Conservation (phyloP, 2,329 filamentous ascomycete genomes). For the Whalleya microplaca region DNA sequence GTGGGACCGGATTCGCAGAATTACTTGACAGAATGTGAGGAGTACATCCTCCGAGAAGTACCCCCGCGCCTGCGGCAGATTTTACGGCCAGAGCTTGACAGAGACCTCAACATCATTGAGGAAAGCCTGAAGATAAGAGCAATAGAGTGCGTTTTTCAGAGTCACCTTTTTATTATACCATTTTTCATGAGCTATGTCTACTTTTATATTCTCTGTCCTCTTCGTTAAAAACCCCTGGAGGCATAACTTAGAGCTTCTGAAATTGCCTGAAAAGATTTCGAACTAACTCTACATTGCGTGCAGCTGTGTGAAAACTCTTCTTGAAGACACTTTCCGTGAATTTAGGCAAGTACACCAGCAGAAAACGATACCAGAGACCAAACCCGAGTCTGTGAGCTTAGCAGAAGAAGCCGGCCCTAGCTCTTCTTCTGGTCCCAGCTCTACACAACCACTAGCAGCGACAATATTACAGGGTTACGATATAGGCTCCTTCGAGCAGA, state of each 20-base stretch:
- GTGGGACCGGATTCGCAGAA: background rate
- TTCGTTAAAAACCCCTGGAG: too few relatives aligned
- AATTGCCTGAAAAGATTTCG: too few relatives aligned
- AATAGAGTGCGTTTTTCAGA: background rate
- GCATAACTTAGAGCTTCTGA: too few relatives aligned
- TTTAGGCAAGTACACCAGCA: conserved; percentile 3
- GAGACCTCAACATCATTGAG: conserved; percentile 7
- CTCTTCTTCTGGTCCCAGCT: background rate
- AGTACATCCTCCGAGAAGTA: conserved; percentile 17
- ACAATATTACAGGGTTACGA: background rate
- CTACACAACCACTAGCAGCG: background rate
- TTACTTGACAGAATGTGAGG: conserved; percentile 11
- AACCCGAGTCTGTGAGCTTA: background rate
- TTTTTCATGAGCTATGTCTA: too few relatives aligned
- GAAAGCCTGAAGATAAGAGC: conserved; percentile 4
- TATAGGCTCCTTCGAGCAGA: background rate
- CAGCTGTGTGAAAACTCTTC: background rate
- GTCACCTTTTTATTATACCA: too few relatives aligned
- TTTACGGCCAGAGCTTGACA: background rate
- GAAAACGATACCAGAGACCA: background rate
- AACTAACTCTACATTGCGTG: too few relatives aligned
- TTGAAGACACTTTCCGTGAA: conserved; percentile 8
- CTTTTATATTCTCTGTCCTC: too few relatives aligned
- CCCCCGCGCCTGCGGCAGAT: conserved; percentile 4
- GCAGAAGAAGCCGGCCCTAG: background rate